Base-by-base conservation (phyloP, 73 alveolate species). In the Vitrella brassicaformis region DNA sequence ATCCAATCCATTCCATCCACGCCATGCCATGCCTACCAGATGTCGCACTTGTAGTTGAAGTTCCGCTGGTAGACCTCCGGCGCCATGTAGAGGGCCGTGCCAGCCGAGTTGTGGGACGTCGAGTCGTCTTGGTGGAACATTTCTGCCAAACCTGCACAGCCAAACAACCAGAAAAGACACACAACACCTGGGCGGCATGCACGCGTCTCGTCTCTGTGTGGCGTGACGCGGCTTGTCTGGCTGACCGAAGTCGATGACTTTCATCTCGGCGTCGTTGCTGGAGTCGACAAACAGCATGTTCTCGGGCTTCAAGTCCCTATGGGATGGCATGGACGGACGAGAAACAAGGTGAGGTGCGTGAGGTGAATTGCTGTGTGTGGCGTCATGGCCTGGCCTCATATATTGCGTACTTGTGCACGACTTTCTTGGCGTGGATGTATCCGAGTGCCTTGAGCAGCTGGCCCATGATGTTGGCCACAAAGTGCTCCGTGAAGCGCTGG, bases 61-160 rank as follows among this genome's bases (percentile, higher is more conserved):
- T 81, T 76, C 68, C 85, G 81, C 31, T 76, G 47, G 47, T 66
- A 71, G 27, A 81, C 79, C 69, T 81, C 89, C 31, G 89, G 89
- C 45, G 81, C 67, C 70, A 72, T 45, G 74, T 72, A 72, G 25
- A 69, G 47, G 25, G 75, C 56, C 14, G 56, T 39, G 4, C 56
- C 56, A 8, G 56, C 56, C 4, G 56, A 4, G 56, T 39, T 39
- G 56, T 39, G 56, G 14, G 56, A 39, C 56, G 14, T 39, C 4
- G 4, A 4, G 22, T 39, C 56, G 22, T 39, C 56, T 8, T 39
- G 22, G n/a, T n/a, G n/a, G n/a, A n/a, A n/a, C n/a, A n/a, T n/a
- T n/a, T n/a, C n/a, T n/a, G n/a, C n/a, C n/a, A n/a, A n/a, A n/a
- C n/a, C n/a, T n/a, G n/a, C n/a, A n/a, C n/a, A n/a, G n/a, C n/a